phyloP scores from a whole-genome alignment of 129 eudicot genomes.

The Artemisia annua region DNA sequence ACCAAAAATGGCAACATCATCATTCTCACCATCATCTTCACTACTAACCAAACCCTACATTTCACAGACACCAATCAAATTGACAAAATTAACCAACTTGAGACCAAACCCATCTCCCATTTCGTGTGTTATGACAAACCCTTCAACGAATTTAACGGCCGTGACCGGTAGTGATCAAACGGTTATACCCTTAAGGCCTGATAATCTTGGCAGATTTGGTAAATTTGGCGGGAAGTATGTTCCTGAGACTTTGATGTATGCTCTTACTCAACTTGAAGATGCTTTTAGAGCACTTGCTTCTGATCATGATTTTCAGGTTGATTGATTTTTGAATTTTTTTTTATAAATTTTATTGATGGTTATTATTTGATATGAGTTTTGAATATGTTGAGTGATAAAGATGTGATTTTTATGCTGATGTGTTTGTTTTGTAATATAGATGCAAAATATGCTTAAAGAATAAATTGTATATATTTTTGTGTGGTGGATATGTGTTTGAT shows the following conservation, averaged over 20 bases:
- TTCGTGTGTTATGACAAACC: conserved; percentile 40
- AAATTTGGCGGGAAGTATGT: conserved; percentile 81
- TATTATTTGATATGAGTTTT: no score
- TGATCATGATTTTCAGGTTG: conserved; percentile 23
- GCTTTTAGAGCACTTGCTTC: conserved; percentile 53
- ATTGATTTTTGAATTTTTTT: no score
- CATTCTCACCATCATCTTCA: not conserved
- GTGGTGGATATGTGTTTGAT: no score
- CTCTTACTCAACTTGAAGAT: conserved; percentile 63
- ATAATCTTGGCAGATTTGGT: conserved; percentile 72
- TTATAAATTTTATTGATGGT: no score
- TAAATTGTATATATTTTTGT: no score
- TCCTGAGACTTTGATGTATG: conserved; percentile 75
- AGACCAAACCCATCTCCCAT: conserved; percentile 28
- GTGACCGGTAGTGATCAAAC: not conserved
- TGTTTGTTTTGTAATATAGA: no score
- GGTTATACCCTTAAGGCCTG: conserved; percentile 49
- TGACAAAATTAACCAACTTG: conserved; percentile 13
- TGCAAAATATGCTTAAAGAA: no score
- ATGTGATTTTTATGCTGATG: no score
- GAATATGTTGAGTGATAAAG: no score
- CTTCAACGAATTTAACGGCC: conserved; percentile 13
- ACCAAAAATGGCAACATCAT: not conserved
- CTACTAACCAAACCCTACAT: conserved; percentile 3
- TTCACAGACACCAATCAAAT: conserved; percentile 25